Evolutionary conservation across 2,329 filamentous ascomycete genomes (phyloP).

Genomic region (Penicillium hordei): DNA sequence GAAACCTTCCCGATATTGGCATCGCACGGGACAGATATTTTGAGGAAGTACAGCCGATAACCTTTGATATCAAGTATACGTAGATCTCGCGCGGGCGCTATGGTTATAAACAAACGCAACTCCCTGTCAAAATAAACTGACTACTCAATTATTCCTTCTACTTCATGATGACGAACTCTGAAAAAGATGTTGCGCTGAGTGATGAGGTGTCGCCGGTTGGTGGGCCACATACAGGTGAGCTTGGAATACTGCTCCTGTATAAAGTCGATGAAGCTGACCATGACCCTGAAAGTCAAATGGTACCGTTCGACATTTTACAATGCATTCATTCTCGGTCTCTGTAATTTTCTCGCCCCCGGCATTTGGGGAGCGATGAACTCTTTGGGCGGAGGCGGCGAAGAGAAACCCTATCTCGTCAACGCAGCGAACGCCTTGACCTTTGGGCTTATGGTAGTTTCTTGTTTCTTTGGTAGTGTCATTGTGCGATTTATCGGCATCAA

Average conservation of each 20-base stretch:
- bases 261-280: neutral
- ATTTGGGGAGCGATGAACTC: slow-evolving; percentile 75
- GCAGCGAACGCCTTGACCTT: slow-evolving; percentile 71
- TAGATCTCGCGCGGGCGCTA: neutral
- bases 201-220: slow-evolving; percentile 19
- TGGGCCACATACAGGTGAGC: slow-evolving; percentile 15
- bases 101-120: neutral
- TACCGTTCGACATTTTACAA: slow-evolving; percentile 72
- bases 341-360: slow-evolving; percentile 68
- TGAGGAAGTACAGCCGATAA: neutral
- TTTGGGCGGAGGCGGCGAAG: slow-evolving; percentile 66
- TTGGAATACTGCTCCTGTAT: neutral
- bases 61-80: neutral
- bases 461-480: slow-evolving; percentile 63
- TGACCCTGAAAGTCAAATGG: slow-evolving; percentile 57
- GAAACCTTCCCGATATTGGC: slow-evolving; percentile 10
- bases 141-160: neutral
- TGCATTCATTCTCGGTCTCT: slow-evolving; percentile 68
- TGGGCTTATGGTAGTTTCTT: slow-evolving; percentile 70
- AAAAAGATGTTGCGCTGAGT: slow-evolving; percentile 18
- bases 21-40: slow-evolving; percentile 12
- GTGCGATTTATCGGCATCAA: slow-evolving; percentile 70
- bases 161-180: slow-evolving; percentile 14
- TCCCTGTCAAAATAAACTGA: neutral
- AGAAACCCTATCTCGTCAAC: slow-evolving; percentile 66